Evolutionary conservation across 192 early-diverging fungal species (phyloP).

Genomic region (Coemansia pectinata): DNA sequence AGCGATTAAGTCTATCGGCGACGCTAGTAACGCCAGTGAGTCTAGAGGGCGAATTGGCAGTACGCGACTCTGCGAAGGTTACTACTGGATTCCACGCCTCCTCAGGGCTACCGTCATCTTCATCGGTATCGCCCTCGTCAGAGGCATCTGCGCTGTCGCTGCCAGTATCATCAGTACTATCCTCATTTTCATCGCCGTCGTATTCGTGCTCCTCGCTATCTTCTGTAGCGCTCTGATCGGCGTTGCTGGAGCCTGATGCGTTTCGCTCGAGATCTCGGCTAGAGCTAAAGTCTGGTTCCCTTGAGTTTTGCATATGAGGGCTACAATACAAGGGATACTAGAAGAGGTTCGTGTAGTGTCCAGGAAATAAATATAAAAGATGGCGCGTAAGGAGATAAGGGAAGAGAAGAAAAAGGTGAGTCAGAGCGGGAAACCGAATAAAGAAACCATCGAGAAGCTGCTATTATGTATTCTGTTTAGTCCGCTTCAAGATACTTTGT

Average conservation of each 20-base stretch:
- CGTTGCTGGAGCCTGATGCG: neutral
- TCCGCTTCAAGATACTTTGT: neutral
- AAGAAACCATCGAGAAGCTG: neutral
- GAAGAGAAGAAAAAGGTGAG: neutral
- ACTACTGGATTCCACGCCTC: constrained; percentile 37
- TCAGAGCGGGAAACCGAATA: neutral
- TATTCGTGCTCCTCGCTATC: constrained; percentile 25
- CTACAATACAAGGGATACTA: neutral
- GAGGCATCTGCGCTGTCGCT: neutral
- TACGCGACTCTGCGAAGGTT: constrained; percentile 34
- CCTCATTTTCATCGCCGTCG: neutral
- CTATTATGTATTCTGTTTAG: neutral
- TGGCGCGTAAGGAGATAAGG: neutral
- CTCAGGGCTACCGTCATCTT: constrained; percentile 6
- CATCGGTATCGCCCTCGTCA: neutral
- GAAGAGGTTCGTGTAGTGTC: neutral
- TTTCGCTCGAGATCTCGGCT: constrained; percentile 3
- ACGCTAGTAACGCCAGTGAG: neutral
- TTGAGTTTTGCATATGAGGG: neutral
- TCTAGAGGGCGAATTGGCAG: neutral
- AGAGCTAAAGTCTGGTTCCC: neutral
- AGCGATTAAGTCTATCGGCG: neutral
- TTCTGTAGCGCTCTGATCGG: constrained; percentile 57
- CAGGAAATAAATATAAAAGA: neutral
- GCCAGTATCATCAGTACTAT: constrained; percentile 13